Evolutionary conservation across 352 stramenopile genomes (phyloP).

Genomic region (Phytophthora melonis): DNA sequence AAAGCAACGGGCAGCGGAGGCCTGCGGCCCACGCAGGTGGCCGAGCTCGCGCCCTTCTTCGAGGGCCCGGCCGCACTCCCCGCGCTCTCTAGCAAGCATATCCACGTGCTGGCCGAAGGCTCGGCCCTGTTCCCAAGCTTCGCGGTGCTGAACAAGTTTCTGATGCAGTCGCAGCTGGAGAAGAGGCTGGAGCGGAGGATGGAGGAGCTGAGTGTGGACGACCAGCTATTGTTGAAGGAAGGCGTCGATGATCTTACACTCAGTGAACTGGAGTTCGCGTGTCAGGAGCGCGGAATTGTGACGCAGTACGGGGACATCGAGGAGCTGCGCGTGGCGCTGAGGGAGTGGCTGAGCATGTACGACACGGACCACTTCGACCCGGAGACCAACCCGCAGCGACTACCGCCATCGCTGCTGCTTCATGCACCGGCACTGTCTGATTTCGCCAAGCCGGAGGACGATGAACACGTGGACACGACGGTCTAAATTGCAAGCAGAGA

Average conservation of each 20-base stretch:
- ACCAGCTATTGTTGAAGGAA: slow-evolving; percentile 75
- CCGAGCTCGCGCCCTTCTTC: slow-evolving; percentile 77
- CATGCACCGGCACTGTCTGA: slow-evolving; percentile 75
- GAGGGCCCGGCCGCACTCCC: slow-evolving; percentile 57
- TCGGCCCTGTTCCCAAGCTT: slow-evolving; percentile 72
- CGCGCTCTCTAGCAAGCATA: slow-evolving; percentile 56
- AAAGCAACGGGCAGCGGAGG: slow-evolving; percentile 22
- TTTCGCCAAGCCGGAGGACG: slow-evolving; percentile 36
- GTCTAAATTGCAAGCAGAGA: slow-evolving; percentile 12
- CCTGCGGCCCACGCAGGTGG: slow-evolving; percentile 62
- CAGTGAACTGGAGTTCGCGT: slow-evolving; percentile 89
- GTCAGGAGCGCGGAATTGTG: slow-evolving; percentile 78
- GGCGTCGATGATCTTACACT: slow-evolving; percentile 76
- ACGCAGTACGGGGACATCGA: slow-evolving; percentile 75
- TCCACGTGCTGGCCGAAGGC: slow-evolving; percentile 60
- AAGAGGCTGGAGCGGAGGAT: slow-evolving; percentile 64
- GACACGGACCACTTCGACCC: slow-evolving; percentile 53
- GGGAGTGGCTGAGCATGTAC: slow-evolving; percentile 87
- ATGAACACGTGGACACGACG: slow-evolving; percentile 24
- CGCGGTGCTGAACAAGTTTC: slow-evolving; percentile 56
- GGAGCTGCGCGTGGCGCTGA: slow-evolving; percentile 53
- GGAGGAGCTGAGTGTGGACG: slow-evolving; percentile 75
- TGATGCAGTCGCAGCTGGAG: slow-evolving; percentile 50
- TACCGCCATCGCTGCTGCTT: slow-evolving; percentile 73
- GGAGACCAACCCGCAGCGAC: slow-evolving; percentile 30